Evolutionary conservation across 257 asterid species (phyloP), one percentile per base, ranked within the genome.

Genomic region (Henckelia pumila): DNA sequence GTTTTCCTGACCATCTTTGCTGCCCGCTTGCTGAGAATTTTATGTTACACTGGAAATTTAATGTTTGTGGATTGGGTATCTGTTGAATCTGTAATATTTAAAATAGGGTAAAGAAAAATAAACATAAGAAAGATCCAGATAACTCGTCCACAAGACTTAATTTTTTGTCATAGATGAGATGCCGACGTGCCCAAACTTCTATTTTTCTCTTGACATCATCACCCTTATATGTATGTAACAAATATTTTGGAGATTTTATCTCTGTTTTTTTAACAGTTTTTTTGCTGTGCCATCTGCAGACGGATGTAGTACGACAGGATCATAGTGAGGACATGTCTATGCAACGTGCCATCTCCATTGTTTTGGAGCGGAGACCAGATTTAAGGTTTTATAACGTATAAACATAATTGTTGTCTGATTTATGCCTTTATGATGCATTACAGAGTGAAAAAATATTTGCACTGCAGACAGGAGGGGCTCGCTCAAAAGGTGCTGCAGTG

Each of bases 401-500:
- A 49, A 53, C 62, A 26, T 47, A 5, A 32, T 61, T 50, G 28
- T n/a, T 44, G 9, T 29, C 21, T 52, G 14, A 8, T 68, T 11
- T 16, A 9, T 8, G 14, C 23, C 52, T 8, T 30, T 61, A 50
- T 66, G 7, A 35, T 6, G 69, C 23, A 56, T 68, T 40, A 21
- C 52, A 40, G 14, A 40, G 52, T 35, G 19, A 53, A 26, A 71
- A 52, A 50, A 30, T n/a, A n/a, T n/a, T 44, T 52, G 24, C 56
- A 65, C 61, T 77, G 25, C 82, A 90, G 96, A 86, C 78, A 86
- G 85, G 91, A 89, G 73, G 96, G 98, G 40, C 80, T 83, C 61
- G 85, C 73, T 35, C 84, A 88, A 70, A 88, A 89, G 82, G 96
- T 89, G 80, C 74, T 92, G 76, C 98, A 92, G 47, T 92, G 97